phyloP scores from a whole-genome alignment of 495 filamentous ascomycete genomes.

The Penicillium silybi region DNA sequence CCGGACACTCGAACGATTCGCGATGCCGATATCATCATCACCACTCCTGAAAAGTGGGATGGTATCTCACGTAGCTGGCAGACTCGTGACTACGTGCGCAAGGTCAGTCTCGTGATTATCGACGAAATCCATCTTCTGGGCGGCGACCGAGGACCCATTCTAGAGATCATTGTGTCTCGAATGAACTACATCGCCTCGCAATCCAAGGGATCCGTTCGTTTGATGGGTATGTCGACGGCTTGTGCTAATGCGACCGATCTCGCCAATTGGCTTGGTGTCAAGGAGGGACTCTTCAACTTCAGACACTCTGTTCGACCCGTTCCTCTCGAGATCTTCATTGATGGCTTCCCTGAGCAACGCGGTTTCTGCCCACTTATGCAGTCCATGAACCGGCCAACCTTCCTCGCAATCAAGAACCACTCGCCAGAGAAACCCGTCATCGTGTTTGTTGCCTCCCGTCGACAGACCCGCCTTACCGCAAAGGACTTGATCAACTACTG shows the following conservation, averaged over 20 bases:
- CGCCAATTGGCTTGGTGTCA: conserved; percentile 95
- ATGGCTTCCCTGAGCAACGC: conserved; percentile 91
- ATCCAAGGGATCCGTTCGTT: conserved; percentile 74
- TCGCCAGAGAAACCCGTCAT: conserved; percentile 96
- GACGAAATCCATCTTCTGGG: conserved; percentile 97
- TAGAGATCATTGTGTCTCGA: conserved; percentile 97
- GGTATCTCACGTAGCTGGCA: conserved; percentile 99
- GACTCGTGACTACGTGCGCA: conserved; percentile 89
- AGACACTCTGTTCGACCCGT: conserved; percentile 96
- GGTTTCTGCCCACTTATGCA: conserved; percentile 99
- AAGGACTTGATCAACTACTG: conserved; percentile 96
- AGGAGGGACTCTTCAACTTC: conserved; percentile 96
- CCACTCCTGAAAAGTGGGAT: conserved; percentile 99
- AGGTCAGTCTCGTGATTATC: conserved; percentile 95
- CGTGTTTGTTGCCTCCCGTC: conserved; percentile 93
- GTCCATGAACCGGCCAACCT: conserved; percentile 97
- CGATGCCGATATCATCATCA: conserved; percentile 96
- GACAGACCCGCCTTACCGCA: conserved; percentile 91
- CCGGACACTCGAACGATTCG: conserved; percentile 92
- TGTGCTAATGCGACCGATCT: conserved; percentile 94
- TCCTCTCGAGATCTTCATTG: conserved; percentile 91
- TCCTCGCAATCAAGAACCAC: conserved; percentile 92
- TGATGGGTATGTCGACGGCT: conserved; percentile 97
- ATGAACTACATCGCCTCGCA: conserved; percentile 99
- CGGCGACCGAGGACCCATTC: conserved; percentile 91